Evolutionary conservation across 768 basidiomycete genomes (phyloP), one percentile per base, ranked within the genome.

Genomic region (Hypsizygus marmoreus): DNA sequence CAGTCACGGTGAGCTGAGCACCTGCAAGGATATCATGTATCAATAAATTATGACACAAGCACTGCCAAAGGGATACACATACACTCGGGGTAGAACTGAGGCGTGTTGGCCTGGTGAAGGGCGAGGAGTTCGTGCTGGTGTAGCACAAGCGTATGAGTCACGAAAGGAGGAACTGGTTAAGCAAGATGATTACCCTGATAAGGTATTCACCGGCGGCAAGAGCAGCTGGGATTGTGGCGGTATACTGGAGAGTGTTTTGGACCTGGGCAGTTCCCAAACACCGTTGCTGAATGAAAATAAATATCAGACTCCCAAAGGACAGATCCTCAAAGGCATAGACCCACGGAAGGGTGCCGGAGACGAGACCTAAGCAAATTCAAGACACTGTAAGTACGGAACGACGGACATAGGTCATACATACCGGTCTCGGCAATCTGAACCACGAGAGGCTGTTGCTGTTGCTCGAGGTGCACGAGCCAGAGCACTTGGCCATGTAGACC

Each of bases 11-110:
- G 40, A 72, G 59, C 48, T 72, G 71, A 30, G 54, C 69, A 40
- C 59, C 62, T 62, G 30, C 6, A n/a, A 22, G 10, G 33, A 41
- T n/a, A 19, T 16, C 29, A 13, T 3, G 10, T 9, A 11, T 40
- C 38, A 47, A n/a, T n/a, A n/a, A 13, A 37, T 5, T 6, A 19
- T 6, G 11, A 42, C 26, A 14, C 17, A 2, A 23, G 16, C 31
- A 24, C 28, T 28, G 5, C 16, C n/a, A 4, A 6, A 13, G 13
- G 13, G 1, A 29, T 42, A 31, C 42, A 63, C 68, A 68, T 40
- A 64, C 69, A 71, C 52, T 69, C 69, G 9, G 69, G 69, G 54
- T 69, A 71, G 61, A 69, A 69, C 49, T 69, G 68, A 17, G 69
- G 68, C 7, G 65, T 67, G 51, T 71, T 68, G 45, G 68, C 65